These are phyloP conservation scores for Quercus rubra DNA, from an alignment of 306 rosid genomes.

Conservation along the genomic window DNA sequence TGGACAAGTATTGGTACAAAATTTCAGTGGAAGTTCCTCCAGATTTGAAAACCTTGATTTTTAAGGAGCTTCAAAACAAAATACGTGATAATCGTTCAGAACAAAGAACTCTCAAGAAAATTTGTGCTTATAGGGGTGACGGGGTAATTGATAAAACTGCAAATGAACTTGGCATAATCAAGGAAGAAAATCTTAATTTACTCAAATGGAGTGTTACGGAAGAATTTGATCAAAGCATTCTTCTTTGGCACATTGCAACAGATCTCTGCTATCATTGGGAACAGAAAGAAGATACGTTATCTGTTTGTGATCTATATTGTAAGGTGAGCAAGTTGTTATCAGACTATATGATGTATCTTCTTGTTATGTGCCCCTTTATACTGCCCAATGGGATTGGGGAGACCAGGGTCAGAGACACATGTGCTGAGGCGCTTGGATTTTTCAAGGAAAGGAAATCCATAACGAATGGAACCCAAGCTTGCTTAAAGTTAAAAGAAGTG, in stretches of 20 bases:
- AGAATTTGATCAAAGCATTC: conserved; percentile 30
- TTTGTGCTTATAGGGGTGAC: conserved; percentile 12
- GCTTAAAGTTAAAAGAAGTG: not conserved
- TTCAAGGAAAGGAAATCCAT: conserved; percentile 8
- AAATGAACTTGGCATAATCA: not conserved
- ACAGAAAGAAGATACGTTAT: not conserved
- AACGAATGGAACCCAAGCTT: not conserved
- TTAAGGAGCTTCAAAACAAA: not conserved
- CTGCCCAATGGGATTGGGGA: conserved; percentile 31
- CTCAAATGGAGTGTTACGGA: not conserved
- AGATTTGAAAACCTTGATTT: conserved; percentile 13
- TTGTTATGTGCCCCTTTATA: conserved; percentile 23
- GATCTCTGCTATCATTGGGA: conserved; percentile 12
- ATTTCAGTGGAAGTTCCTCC: not conserved
- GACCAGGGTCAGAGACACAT: conserved; percentile 33
- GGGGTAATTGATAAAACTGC: not conserved
- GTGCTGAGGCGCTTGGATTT: conserved; percentile 30
- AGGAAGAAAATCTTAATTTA: too few relatives aligned
- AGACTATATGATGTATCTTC: conserved; percentile 27
- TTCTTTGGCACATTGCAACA: conserved; percentile 34
- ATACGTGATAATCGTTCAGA: not conserved
- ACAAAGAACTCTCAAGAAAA: not conserved
- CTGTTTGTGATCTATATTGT: not conserved
- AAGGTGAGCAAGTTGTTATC: conserved; percentile 20
- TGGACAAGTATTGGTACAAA: not conserved